phyloP scores from a whole-genome alignment of 2,329 filamentous ascomycete species.

The Scedosporium aurantiacum region DNA sequence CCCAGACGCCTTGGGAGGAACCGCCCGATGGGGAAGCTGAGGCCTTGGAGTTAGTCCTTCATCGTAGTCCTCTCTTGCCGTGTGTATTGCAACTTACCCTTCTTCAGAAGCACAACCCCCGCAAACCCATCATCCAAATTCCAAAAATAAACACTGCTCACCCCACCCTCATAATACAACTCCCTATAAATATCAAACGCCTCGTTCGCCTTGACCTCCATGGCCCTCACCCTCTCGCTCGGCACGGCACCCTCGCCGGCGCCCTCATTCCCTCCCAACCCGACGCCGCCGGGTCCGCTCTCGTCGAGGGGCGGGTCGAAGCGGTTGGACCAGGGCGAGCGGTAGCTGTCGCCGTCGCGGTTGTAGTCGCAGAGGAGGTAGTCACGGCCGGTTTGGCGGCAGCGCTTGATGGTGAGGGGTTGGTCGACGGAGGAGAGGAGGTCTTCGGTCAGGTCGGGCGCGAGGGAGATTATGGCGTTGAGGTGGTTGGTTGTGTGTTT shows the following conservation, averaged over 20 bases:
- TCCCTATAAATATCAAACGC: conserved; percentile 96
- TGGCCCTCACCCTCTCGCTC: conserved; percentile 80
- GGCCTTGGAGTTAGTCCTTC: background rate
- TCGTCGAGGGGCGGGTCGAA: conserved; percentile 83
- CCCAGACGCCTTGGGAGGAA: conserved; percentile 75
- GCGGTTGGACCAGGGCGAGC: conserved; percentile 97
- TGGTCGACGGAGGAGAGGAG: conserved; percentile 96
- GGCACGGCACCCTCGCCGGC: conserved; percentile 74
- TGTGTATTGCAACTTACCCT: conserved; percentile 43
- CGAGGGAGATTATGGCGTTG: conserved; percentile 74
- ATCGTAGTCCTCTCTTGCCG: background rate
- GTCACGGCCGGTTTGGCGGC: conserved; percentile 80
- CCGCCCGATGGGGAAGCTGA: conserved; percentile 55
- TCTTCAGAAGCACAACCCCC: conserved; percentile 90
- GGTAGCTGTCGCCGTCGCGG: conserved; percentile 94
- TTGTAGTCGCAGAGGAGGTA: conserved; percentile 99
- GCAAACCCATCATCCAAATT: conserved; percentile 97
- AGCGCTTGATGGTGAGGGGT: conserved; percentile 76
- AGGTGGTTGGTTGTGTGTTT: conserved; percentile 85
- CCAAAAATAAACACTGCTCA: conserved; percentile 96
- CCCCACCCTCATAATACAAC: conserved; percentile 92
- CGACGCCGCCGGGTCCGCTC: conserved; percentile 33
- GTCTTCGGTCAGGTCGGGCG: conserved; percentile 89
- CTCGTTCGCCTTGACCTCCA: conserved; percentile 90
- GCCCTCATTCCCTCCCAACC: conserved; percentile 36